A percentile compares a stretch with the other conserved stretches of the same genome.
These are phyloP conservation scores for Curvularia eragrostidis DNA, from an alignment of 2,329 filamentous ascomycete genomes.

Conservation along the genomic window DNA sequence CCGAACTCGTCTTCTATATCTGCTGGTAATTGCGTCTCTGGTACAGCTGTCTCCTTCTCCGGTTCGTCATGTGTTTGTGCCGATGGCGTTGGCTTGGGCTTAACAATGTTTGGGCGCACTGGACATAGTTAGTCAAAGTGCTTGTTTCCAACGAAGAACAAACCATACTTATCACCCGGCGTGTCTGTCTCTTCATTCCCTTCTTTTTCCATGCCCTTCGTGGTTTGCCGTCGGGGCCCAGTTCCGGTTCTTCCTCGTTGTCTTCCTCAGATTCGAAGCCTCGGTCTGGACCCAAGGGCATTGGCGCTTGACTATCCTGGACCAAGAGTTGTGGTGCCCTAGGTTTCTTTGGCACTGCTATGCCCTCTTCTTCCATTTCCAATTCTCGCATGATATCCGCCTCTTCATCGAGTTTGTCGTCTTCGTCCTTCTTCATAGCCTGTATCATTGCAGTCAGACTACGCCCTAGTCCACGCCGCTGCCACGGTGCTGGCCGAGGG, in stretches of 20 bases:
- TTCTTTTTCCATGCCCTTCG: conserved; percentile 79
- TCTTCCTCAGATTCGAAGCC: conserved; percentile 65
- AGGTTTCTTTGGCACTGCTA: conserved; percentile 33
- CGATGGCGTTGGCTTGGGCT: conserved; percentile 53
- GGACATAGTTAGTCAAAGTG: conserved; percentile 26
- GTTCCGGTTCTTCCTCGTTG: conserved; percentile 51
- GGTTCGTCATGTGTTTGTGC: conserved; percentile 34
- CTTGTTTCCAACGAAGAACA: background rate
- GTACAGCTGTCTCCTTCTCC: conserved; percentile 50
- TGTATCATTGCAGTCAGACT: conserved; percentile 78
- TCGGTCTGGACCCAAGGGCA: conserved; percentile 56
- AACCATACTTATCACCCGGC: conserved; percentile 63
- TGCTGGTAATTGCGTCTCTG: conserved; percentile 35
- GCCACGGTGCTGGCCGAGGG: conserved; percentile 51
- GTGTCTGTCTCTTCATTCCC: conserved; percentile 79
- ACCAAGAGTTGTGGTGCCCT: conserved; percentile 47
- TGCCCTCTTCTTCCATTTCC: conserved; percentile 58
- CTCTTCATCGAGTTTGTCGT: conserved; percentile 68
- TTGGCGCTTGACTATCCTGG: conserved; percentile 53
- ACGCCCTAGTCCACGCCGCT: conserved; percentile 61
- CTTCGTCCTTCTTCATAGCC: conserved; percentile 66
- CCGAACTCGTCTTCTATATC: conserved; percentile 44
- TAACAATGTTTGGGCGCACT: conserved; percentile 50
- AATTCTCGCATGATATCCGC: conserved; percentile 75
- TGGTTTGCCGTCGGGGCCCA: conserved; percentile 65